These are phyloP conservation scores for Silene latifolia DNA, from an alignment of 148 eudicot genomes.

Conservation along the genomic window DNA sequence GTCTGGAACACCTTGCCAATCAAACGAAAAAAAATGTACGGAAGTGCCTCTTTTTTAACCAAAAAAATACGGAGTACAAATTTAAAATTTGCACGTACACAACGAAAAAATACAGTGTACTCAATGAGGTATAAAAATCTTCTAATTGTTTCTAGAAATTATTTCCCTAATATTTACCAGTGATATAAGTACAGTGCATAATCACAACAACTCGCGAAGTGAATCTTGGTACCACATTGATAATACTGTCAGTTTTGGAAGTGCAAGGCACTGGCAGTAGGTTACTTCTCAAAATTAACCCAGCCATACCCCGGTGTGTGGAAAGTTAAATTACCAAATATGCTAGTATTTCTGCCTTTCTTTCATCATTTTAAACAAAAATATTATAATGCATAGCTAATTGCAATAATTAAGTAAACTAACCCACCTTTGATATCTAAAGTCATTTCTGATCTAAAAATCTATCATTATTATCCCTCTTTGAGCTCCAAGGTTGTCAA, in stretches of 20 bases:
- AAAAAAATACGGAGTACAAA: too few species aligned
- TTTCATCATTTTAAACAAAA: background rate
- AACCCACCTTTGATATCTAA: too few species aligned
- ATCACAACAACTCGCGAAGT: background rate
- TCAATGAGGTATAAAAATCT: background rate
- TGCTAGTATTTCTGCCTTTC: background rate
- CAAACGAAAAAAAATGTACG: background rate
- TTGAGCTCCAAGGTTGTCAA: too few species aligned
- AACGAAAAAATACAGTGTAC: background rate
- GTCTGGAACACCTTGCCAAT: background rate
- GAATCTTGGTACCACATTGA: background rate
- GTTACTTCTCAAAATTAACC: background rate
- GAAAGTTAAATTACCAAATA: background rate
- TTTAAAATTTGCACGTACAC: background rate
- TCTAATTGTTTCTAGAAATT: too few species aligned
- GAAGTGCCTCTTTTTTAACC: too few species aligned
- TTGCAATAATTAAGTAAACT: too few species aligned
- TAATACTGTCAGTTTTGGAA: background rate
- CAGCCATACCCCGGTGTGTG: background rate
- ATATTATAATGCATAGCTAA: too few species aligned
- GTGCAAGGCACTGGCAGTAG: too few species aligned
- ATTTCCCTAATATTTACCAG: background rate
- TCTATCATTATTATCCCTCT: too few species aligned
- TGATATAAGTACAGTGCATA: background rate
- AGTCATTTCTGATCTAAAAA: too few species aligned